Evolutionary conservation across 306 rosid species (phyloP).

Genomic region (Abrus pulchellus): DNA sequence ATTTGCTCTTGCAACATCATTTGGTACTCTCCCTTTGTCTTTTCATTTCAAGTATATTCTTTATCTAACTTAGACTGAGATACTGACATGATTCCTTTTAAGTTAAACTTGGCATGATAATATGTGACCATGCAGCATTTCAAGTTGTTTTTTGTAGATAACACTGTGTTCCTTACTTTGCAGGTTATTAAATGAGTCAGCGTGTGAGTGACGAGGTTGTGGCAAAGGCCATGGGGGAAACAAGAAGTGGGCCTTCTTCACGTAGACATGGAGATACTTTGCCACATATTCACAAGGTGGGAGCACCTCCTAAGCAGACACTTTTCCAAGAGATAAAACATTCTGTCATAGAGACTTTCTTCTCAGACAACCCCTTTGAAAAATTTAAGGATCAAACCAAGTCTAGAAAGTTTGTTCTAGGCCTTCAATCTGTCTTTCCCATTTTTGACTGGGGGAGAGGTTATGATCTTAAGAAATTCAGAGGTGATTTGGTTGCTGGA

Average conservation of each 20-base stretch:
- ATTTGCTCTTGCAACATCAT: slow-evolving; percentile 23
- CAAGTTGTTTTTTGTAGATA: background rate
- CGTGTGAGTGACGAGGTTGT: slow-evolving; percentile 36
- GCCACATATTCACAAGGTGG: slow-evolving; percentile 51
- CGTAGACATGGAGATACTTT: slow-evolving; percentile 36
- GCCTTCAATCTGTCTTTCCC: slow-evolving; percentile 67
- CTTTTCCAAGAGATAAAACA: slow-evolving; percentile 49
- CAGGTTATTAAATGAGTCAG: slow-evolving; percentile 49
- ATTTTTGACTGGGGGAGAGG: slow-evolving; percentile 65
- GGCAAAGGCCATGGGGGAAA: slow-evolving; percentile 43
- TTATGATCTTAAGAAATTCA: slow-evolving; percentile 59
- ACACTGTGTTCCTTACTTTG: background rate
- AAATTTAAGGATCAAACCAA: slow-evolving; percentile 55
- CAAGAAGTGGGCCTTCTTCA: slow-evolving; percentile 37
- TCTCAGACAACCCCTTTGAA: slow-evolving; percentile 61
- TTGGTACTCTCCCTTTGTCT: slow-evolving; percentile 30
- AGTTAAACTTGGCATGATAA: slow-evolving; percentile 34
- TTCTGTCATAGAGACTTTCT: slow-evolving; percentile 54
- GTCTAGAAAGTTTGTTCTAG: slow-evolving; percentile 50
- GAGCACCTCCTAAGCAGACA: slow-evolving; percentile 54
- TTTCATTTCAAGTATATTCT: slow-evolving; percentile 26
- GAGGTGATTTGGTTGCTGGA: slow-evolving; percentile 66
- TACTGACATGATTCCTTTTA: background rate
- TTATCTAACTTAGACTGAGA: background rate
- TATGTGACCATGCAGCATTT: slow-evolving; percentile 29